Percentiles rank a stretch among this genome's conserved stretches.
Evolutionary conservation across 345 rosid species (phyloP).

Genomic region (Gossypium longicalyx): DNA sequence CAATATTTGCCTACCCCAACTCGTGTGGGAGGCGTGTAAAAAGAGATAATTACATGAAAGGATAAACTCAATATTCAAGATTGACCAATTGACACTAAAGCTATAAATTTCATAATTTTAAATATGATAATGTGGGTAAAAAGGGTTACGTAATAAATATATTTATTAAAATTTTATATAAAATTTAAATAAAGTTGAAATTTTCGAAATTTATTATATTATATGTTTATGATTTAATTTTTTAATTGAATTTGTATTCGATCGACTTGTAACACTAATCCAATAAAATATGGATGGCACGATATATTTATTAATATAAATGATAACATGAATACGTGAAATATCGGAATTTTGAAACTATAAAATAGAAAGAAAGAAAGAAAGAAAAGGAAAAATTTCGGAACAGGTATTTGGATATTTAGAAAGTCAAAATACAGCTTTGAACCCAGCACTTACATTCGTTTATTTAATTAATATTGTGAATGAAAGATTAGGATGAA

Average conservation of each 20-base stretch:
- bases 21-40: conserved; percentile 8
- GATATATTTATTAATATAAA: background rate
- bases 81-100: conserved; percentile 5
- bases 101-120: background rate
- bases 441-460: background rate
- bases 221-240: too few relatives aligned
- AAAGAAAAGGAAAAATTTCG: background rate
- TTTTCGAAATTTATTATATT: too few relatives aligned
- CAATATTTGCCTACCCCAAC: conserved; percentile 16
- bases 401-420: background rate
- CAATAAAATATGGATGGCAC: too few relatives aligned
- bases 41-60: too few relatives aligned
- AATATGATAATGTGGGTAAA: background rate
- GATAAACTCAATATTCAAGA: background rate
- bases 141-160: too few relatives aligned
- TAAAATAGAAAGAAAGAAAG: background rate
- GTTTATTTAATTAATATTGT: background rate
- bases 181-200: too few relatives aligned
- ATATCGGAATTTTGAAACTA: background rate
- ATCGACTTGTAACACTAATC: too few relatives aligned
- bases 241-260: too few relatives aligned
- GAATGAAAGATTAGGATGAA: conserved; percentile 12
- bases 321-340: background rate
- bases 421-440: conserved; percentile 9
- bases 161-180: too few relatives aligned